Evolutionary conservation across 148 eudicot species (phyloP).

Genomic region (Nepenthes gracilis): DNA sequence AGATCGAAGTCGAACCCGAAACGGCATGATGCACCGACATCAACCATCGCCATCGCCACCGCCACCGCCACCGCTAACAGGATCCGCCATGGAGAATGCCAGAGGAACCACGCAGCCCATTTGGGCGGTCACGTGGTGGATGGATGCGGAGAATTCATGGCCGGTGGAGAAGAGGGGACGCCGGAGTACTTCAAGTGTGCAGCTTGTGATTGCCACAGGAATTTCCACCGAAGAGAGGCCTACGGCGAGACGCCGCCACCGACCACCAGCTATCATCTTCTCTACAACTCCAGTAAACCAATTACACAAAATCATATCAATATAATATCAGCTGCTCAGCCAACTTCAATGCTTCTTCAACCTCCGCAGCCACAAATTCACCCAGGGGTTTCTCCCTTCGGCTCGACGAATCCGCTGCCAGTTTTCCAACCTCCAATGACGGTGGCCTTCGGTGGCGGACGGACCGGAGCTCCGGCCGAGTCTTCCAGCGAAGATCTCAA

Average conservation of each 20-base stretch:
- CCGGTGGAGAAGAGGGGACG: conserved; percentile 43
- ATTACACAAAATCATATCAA: background rate
- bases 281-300: conserved; percentile 11
- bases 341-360: conserved; percentile 2
- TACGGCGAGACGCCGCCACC: conserved; percentile 16
- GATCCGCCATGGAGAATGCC: conserved; percentile 54
- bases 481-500: conserved; percentile 77
- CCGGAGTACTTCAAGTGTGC: conserved; percentile 51
- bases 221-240: conserved; percentile 57
- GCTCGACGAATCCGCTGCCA: background rate
- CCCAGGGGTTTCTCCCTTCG: too few species aligned
- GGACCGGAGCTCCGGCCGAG: conserved; percentile 16
- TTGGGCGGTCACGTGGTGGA: conserved; percentile 67
- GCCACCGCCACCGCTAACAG: background rate
- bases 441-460: conserved; percentile 54
- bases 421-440: conserved; percentile 19
- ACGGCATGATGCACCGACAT: background rate
- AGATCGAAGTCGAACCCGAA: background rate
- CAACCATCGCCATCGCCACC: background rate
- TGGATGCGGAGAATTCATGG: conserved; percentile 94
- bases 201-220: conserved; percentile 88
- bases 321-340: background rate
- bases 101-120: conserved; percentile 66
- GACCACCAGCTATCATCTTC: conserved; percentile 8
- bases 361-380: background rate